These are phyloP conservation scores for Metschnikowia continentalis DNA, from an alignment of 805 yeast genomes.

Conservation along the genomic window DNA sequence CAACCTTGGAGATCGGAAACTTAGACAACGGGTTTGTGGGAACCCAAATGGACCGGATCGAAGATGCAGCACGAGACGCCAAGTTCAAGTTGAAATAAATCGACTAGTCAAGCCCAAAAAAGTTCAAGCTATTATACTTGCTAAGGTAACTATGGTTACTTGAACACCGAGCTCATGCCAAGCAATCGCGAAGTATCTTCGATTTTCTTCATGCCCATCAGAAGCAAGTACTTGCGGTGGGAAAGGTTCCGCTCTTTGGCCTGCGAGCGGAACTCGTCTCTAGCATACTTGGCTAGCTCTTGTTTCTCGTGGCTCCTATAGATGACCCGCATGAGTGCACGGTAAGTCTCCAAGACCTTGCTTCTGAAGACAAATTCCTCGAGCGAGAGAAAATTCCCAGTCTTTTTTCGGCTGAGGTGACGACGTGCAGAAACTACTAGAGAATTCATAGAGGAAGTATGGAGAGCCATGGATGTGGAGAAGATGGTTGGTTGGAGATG, in stretches of 20 bases:
- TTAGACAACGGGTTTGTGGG: conserved; percentile 6
- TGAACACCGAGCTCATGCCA: conserved; percentile 16
- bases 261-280: conserved; percentile 33
- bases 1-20: neutral
- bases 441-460: neutral
- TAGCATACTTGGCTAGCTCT: conserved; percentile 29
- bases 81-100: conserved; percentile 10
- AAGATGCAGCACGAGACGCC: conserved; percentile 13
- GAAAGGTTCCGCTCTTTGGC: conserved; percentile 25
- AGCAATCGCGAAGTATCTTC: conserved; percentile 22
- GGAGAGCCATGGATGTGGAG: neutral
- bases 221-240: conserved; percentile 36
- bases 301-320: conserved; percentile 34
- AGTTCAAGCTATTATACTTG: too few species aligned
- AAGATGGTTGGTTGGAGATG: neutral
- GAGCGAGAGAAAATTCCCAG: conserved; percentile 20
- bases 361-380: conserved; percentile 40
- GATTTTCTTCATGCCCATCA: conserved; percentile 27
- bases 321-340: conserved; percentile 30
- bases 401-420: neutral
- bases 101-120: neutral
- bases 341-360: conserved; percentile 30
- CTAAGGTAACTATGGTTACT: neutral
- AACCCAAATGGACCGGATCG: conserved; percentile 8
- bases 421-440: neutral